These are phyloP conservation scores for Onygena corvina DNA, from an alignment of 2,329 filamentous ascomycete species.

Conservation along the genomic window DNA sequence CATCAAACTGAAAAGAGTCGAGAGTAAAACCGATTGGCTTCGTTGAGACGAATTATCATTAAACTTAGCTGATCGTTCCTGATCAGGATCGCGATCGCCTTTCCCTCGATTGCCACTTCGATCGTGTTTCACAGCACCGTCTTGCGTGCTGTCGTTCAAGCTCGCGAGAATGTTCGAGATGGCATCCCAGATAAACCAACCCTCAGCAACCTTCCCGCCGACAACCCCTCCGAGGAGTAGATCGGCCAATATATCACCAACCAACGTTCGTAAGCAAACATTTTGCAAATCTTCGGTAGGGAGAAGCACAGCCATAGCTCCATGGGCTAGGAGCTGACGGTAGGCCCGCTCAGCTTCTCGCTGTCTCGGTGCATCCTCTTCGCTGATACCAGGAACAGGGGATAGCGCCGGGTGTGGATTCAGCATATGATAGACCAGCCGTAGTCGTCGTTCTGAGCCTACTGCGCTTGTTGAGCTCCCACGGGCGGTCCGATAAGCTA, in stretches of 20 bases:
- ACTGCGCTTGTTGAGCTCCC: slow-evolving; percentile 43
- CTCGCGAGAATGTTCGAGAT: slow-evolving; percentile 57
- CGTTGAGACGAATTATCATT: slow-evolving; percentile 19
- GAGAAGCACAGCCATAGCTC: slow-evolving; percentile 66
- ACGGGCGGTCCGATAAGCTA: slow-evolving; percentile 63
- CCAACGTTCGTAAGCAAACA: slow-evolving; percentile 66
- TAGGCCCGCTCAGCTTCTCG: slow-evolving; percentile 68
- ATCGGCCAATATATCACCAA: slow-evolving; percentile 79
- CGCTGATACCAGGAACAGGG: slow-evolving; percentile 54
- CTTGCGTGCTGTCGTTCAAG: slow-evolving; percentile 23
- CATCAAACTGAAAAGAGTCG: slow-evolving; percentile 41
- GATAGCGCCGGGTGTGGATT: slow-evolving; percentile 69
- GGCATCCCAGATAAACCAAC: slow-evolving; percentile 78
- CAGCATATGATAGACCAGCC: slow-evolving; percentile 69
- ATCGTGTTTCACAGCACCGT: slow-evolving; percentile 22
- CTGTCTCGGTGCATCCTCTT: slow-evolving; percentile 47
- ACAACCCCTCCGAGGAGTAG: slow-evolving; percentile 76
- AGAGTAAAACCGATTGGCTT: slow-evolving; percentile 26
- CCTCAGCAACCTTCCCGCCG: slow-evolving; percentile 68
- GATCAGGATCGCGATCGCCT: slow-evolving; percentile 14
- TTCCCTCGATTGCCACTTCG: not conserved
- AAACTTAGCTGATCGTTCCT: slow-evolving; percentile 8
- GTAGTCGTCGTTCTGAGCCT: slow-evolving; percentile 50
- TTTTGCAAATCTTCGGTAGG: slow-evolving; percentile 90
- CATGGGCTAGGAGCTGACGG: slow-evolving; percentile 76